Evolutionary conservation across 2,329 filamentous ascomycete species (phyloP).

Genomic region (Boeremia lycopersici): DNA sequence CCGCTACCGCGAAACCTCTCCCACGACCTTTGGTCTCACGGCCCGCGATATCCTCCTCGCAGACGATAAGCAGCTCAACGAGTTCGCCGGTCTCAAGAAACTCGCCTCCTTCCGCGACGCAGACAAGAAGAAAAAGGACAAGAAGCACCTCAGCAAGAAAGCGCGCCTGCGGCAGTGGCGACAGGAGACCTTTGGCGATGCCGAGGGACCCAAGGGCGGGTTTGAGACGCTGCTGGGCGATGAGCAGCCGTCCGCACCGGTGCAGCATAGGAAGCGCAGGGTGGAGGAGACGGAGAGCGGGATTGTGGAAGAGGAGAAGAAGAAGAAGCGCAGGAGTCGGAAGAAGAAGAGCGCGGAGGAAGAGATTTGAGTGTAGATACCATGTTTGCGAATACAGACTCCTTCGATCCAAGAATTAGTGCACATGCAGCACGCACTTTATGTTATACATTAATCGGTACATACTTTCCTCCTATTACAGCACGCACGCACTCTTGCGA

Average conservation of each 20-base stretch:
- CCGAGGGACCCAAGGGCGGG: conserved; percentile 57
- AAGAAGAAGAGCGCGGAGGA: conserved; percentile 18
- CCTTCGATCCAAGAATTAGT: background rate
- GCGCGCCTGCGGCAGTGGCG: conserved; percentile 87
- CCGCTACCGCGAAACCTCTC: conserved; percentile 93
- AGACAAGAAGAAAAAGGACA: conserved; percentile 87
- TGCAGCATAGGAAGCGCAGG: conserved; percentile 1
- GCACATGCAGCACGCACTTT: too few species aligned
- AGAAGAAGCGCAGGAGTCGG: conserved; percentile 10
- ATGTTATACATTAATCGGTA: too few species aligned
- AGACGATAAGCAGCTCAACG: conserved; percentile 82
- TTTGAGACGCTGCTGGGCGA: conserved; percentile 39
- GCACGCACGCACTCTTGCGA: too few species aligned
- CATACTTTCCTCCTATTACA: too few species aligned
- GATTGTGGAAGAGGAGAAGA: conserved; percentile 6
- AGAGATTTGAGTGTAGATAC: background rate
- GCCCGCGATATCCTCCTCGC: conserved; percentile 90
- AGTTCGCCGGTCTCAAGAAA: conserved; percentile 94
- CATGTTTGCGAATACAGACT: background rate
- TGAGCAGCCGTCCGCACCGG: background rate
- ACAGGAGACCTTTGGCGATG: conserved; percentile 68
- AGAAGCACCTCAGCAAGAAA: conserved; percentile 91
- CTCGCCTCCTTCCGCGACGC: conserved; percentile 85
- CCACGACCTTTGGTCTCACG: conserved; percentile 86
- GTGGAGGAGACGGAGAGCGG: conserved; percentile 7